These are phyloP conservation scores for Globisporangium mamillatum DNA, from an alignment of 352 stramenopile species.

Conservation along the genomic window DNA sequence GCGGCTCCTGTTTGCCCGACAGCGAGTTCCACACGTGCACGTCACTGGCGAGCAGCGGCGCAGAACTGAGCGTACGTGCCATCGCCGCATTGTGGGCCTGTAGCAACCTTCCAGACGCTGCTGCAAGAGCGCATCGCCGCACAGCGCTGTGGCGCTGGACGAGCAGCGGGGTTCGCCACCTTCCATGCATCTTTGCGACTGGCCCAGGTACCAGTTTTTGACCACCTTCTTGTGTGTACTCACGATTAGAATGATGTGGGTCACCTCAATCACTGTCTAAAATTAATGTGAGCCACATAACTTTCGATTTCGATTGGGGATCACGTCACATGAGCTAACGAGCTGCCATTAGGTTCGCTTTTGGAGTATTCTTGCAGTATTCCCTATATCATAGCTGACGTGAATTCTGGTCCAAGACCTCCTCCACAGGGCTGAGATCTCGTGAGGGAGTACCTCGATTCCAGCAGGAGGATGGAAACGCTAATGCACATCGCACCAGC, in stretches of 20 bases:
- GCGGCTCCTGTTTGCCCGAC: slow-evolving; percentile 32
- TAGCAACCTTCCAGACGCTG: background rate
- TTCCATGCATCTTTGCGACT: slow-evolving; percentile 7
- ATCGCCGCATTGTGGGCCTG: background rate
- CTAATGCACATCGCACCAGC: slow-evolving; percentile 61
- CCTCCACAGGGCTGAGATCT: too few species aligned
- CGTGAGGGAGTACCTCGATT: too few species aligned
- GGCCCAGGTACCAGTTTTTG: too few species aligned
- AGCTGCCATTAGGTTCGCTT: background rate
- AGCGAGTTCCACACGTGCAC: slow-evolving; percentile 63
- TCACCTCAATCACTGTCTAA: too few species aligned
- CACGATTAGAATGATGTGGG: too few species aligned
- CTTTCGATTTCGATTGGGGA: background rate
- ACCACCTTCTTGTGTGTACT: background rate
- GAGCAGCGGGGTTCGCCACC: slow-evolving; percentile 2
- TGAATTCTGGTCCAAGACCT: too few species aligned
- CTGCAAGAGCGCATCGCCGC: background rate
- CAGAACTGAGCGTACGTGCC: background rate
- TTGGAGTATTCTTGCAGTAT: too few species aligned
- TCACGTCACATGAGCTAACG: background rate
- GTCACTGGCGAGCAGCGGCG: background rate
- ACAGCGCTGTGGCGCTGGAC: background rate
- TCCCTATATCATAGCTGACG: too few species aligned
- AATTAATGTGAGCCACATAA: slow-evolving; percentile 1
- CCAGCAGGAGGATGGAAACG: slow-evolving; percentile 52